Conservation (phyloP, 2,329 filamentous ascomycete species). For the Aspergillus sojae region DNA sequence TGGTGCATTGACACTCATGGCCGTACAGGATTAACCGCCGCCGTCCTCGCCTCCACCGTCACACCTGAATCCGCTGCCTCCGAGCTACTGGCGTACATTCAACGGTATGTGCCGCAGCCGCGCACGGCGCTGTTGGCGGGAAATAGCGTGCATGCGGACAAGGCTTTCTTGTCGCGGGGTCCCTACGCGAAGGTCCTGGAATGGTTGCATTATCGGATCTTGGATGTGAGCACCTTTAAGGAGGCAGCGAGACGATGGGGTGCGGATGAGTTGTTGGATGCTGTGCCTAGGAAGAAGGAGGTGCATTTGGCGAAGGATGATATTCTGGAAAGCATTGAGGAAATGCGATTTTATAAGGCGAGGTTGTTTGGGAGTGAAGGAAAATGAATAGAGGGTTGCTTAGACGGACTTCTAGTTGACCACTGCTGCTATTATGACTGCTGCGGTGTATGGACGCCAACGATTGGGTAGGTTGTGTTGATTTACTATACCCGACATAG, state of each 20-base stretch:
- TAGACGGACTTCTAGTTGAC: background rate
- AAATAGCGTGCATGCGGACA: constrained; percentile 91
- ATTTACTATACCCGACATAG: background rate
- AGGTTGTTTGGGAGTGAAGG: constrained; percentile 59
- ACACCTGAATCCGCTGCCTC: constrained; percentile 73
- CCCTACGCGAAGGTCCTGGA: constrained; percentile 75
- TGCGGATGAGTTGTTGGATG: constrained; percentile 58
- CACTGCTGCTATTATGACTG: background rate
- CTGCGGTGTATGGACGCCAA: background rate
- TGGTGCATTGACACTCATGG: constrained; percentile 87
- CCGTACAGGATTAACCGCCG: constrained; percentile 76
- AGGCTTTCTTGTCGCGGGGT: constrained; percentile 72
- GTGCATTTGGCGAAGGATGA: constrained; percentile 84
- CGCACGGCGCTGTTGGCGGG: constrained; percentile 77
- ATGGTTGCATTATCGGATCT: constrained; percentile 83
- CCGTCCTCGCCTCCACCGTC: constrained; percentile 72
- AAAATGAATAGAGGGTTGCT: background rate
- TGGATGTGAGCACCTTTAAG: constrained; percentile 91
- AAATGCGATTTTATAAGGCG: constrained; percentile 81
- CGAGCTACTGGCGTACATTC: constrained; percentile 76
- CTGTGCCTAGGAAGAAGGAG: constrained; percentile 71
- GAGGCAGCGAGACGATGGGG: constrained; percentile 87
- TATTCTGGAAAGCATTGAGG: constrained; percentile 91
- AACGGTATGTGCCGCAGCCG: constrained; percentile 67
- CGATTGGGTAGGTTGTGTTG: background rate